A percentile compares a stretch with the other conserved stretches of the same genome.
These are phyloP conservation scores for Hydrangea macrophylla DNA, from an alignment of 148 eudicot genomes.

Conservation along the genomic window DNA sequence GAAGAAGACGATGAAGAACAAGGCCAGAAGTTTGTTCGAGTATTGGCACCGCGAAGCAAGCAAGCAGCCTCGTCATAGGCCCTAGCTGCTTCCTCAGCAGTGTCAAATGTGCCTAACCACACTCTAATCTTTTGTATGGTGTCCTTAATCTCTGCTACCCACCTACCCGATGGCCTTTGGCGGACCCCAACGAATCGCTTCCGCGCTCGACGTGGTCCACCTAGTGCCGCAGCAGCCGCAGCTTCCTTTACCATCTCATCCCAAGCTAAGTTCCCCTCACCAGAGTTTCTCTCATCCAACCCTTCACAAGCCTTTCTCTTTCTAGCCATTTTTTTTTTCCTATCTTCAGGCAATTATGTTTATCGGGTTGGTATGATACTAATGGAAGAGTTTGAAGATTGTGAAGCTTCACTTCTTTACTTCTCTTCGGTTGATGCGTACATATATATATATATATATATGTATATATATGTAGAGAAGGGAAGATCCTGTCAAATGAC, in stretches of 20 bases:
- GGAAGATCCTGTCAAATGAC: conserved; percentile 11
- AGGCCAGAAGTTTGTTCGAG: conserved; percentile 52
- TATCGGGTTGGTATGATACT: not conserved
- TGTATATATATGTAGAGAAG: not conserved
- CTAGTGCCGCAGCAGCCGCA: conserved; percentile 21
- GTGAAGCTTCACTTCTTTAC: not conserved
- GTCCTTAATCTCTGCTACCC: conserved; percentile 56
- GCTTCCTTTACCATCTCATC: conserved; percentile 40
- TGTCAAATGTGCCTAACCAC: conserved; percentile 52
- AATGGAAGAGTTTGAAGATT: not conserved
- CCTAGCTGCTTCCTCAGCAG: conserved; percentile 53
- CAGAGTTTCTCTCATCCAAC: conserved; percentile 4
- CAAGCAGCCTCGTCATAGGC: conserved; percentile 58
- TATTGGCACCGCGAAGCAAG: conserved; percentile 45
- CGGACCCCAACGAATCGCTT: conserved; percentile 49
- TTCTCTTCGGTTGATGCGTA: conserved; percentile 1
- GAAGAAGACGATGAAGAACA: conserved; percentile 22
- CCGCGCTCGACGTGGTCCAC: conserved; percentile 27
- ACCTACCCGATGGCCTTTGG: conserved; percentile 47
- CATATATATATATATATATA: not conserved
- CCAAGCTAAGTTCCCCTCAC: conserved; percentile 24
- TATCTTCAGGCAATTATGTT: not conserved
- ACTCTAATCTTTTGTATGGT: conserved; percentile 50
- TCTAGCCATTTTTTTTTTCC: conserved; percentile 30
- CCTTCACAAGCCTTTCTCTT: conserved; percentile 34